Percentiles rank a stretch among this genome's conserved stretches.
Evolutionary conservation across 1,284 basidiomycete genomes (phyloP).

Genomic region (Ustanciosporium gigantosporum): DNA sequence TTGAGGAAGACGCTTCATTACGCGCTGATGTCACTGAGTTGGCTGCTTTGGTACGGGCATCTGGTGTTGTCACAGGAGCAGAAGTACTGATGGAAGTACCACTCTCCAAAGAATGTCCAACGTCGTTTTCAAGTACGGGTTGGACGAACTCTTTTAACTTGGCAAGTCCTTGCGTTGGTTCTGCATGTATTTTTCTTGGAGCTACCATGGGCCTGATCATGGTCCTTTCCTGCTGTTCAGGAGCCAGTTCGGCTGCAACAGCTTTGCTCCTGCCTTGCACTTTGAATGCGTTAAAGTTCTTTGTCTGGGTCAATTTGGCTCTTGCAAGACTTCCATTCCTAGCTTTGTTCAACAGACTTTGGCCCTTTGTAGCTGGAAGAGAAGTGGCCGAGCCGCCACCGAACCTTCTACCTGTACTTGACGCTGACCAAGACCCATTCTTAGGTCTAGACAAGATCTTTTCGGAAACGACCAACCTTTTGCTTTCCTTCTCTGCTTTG

Average conservation of each 20-base stretch:
- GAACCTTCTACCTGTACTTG: slow-evolving; percentile 9
- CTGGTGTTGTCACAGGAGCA: too few species aligned
- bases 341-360: slow-evolving; percentile 37
- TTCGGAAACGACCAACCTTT: slow-evolving; percentile 43
- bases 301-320: slow-evolving; percentile 24
- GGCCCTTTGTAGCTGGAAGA: slow-evolving; percentile 27
- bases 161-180: slow-evolving; percentile 12
- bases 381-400: background rate
- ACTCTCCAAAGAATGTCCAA: too few species aligned
- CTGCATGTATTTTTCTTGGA: slow-evolving; percentile 14
- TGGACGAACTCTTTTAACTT: slow-evolving; percentile 12
- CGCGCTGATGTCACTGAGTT: too few species aligned
- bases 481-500: slow-evolving; percentile 46
- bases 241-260: slow-evolving; percentile 16
- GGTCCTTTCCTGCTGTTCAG: slow-evolving; percentile 7
- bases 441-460: slow-evolving; percentile 10
- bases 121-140: too few species aligned
- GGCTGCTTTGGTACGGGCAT: too few species aligned
- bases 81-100: too few species aligned
- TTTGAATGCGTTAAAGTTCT: background rate
- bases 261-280: slow-evolving; percentile 19
- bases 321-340: slow-evolving; percentile 17
- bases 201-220: slow-evolving; percentile 29
- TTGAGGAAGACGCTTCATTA: too few species aligned
- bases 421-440: background rate